Percentiles rank a stretch among this genome's conserved stretches.
These are phyloP conservation scores for Ascochyta pisi DNA, from an alignment of 2,329 filamentous ascomycete species.

Conservation along the genomic window DNA sequence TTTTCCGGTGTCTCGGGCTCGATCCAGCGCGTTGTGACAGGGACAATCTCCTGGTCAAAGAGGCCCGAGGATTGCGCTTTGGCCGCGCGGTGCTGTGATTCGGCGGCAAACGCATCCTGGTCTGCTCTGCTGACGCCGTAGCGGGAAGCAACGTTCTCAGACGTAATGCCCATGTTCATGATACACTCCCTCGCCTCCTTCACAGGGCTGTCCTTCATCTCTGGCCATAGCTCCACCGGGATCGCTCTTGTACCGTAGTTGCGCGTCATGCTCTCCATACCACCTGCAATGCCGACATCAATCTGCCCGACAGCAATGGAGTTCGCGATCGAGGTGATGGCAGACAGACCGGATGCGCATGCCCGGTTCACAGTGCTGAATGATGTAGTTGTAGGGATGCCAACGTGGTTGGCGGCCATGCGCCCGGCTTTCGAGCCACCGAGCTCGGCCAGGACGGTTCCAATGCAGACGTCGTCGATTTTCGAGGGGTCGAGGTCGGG, in stretches of 20 bases:
- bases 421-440: conserved; percentile 89
- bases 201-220: conserved; percentile 67
- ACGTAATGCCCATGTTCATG: conserved; percentile 92
- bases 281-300: conserved; percentile 78
- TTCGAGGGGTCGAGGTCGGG: conserved; percentile 73
- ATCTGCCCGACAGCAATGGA: conserved; percentile 78
- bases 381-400: conserved; percentile 73
- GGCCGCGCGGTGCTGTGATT: conserved; percentile 76
- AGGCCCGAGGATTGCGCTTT: conserved; percentile 71
- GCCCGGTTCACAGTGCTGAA: conserved; percentile 91
- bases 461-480: conserved; percentile 83
- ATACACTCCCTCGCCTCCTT: conserved; percentile 83
- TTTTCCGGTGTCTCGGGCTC: conserved; percentile 62
- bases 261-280: conserved; percentile 95
- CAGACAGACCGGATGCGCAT: conserved; percentile 79
- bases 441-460: conserved; percentile 88
- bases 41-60: conserved; percentile 81
- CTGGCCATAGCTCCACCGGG: conserved; percentile 80
- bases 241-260: conserved; percentile 90
- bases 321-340: conserved; percentile 76
- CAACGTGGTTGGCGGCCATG: conserved; percentile 87
- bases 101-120: conserved; percentile 82
- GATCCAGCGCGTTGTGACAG: conserved; percentile 74
- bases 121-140: conserved; percentile 77
- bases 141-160: conserved; percentile 82